phyloP scores from a whole-genome alignment of 2,329 filamentous ascomycete genomes.

The Mollisia scopiformis region DNA sequence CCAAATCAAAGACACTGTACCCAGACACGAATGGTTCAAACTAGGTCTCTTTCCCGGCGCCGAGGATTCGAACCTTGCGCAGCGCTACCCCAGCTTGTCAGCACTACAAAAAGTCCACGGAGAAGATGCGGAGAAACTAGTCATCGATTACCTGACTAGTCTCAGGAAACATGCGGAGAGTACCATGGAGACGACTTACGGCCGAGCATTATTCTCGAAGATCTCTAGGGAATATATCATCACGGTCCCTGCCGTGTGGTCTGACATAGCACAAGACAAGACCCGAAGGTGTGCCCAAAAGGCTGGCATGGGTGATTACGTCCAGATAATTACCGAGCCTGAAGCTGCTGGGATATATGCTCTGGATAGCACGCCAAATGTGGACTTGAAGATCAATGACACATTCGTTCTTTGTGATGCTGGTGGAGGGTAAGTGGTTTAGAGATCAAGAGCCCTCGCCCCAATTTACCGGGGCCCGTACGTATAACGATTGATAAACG shows the following conservation, averaged over 20 bases:
- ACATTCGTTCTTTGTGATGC: conserved; percentile 39
- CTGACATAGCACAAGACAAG: conserved; percentile 6
- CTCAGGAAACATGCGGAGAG: neutral
- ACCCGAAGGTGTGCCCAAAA: conserved; percentile 8
- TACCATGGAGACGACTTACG: too few relatives aligned
- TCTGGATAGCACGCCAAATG: conserved; percentile 13
- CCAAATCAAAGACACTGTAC: neutral
- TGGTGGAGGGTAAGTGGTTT: conserved; percentile 29
- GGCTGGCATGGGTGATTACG: conserved; percentile 10
- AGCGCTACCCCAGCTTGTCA: neutral
- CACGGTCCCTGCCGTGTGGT: conserved; percentile 19
- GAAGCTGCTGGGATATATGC: conserved; percentile 20
- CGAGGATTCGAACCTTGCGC: neutral
- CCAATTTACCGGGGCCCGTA: too few relatives aligned
- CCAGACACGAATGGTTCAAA: neutral
- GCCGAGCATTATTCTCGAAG: too few relatives aligned
- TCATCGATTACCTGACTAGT: neutral
- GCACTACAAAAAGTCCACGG: neutral
- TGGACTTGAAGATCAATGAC: conserved; percentile 24
- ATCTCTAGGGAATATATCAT: too few relatives aligned
- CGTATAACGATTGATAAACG: too few relatives aligned
- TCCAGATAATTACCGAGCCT: conserved; percentile 15
- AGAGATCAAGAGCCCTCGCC: neutral
- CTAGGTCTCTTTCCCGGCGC: neutral
- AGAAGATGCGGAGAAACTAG: neutral